A percentile compares a stretch with the other conserved stretches of the same genome.
Evolutionary conservation across 225 moss, liverwort and hornwort genomes (phyloP).

Genomic region (Sphagnum contortum): DNA sequence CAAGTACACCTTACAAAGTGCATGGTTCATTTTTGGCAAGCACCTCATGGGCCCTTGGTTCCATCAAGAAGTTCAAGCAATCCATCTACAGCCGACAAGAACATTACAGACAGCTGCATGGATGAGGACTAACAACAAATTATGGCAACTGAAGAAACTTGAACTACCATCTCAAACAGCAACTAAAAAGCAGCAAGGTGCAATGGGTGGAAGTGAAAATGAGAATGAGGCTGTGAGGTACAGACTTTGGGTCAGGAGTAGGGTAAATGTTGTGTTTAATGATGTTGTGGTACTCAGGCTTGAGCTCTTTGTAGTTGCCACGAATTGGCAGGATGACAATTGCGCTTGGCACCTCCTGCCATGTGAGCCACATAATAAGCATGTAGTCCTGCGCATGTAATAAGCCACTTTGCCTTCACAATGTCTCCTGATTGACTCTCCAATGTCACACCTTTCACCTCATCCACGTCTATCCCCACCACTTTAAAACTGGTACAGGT

Average conservation of each 20-base stretch:
- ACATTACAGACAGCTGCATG: too few relatives aligned
- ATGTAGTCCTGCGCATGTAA: conserved; percentile 66
- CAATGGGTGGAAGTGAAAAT: too few relatives aligned
- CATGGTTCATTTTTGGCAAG: too few relatives aligned
- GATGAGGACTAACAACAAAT: too few relatives aligned
- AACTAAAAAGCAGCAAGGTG: too few relatives aligned
- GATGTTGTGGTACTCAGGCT: conserved; percentile 55
- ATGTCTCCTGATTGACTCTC: conserved; percentile 47
- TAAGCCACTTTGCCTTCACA: conserved; percentile 71
- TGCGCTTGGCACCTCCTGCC: conserved; percentile 66
- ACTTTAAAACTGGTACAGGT: conserved; percentile 42
- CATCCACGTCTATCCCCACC: conserved; percentile 44
- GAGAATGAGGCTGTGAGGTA: neutral
- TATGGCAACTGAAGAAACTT: too few relatives aligned
- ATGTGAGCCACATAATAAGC: conserved; percentile 66
- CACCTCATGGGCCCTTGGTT: too few relatives aligned
- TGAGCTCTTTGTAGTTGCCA: conserved; percentile 67
- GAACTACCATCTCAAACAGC: too few relatives aligned
- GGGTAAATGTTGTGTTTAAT: conserved; percentile 81
- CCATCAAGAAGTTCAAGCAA: too few relatives aligned
- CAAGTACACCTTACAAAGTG: too few relatives aligned
- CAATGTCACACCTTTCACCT: conserved; percentile 43
- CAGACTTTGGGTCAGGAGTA: conserved; percentile 70
- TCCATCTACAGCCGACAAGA: too few relatives aligned
- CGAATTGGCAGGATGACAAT: conserved; percentile 66